Conservation (phyloP, 257 asterid genomes). For the Gentiana dahurica region DNA sequence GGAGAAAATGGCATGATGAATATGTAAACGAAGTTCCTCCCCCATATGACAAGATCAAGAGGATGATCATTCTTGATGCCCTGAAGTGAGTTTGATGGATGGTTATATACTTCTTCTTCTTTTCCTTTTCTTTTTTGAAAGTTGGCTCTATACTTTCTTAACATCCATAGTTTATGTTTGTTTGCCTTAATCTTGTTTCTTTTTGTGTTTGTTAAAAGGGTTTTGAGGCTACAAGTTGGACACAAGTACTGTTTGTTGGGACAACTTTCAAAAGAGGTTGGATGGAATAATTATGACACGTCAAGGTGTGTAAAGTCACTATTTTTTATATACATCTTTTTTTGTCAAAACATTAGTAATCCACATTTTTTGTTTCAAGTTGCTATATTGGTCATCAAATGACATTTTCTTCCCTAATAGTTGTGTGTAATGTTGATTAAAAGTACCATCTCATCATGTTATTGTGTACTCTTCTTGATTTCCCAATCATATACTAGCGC, state of each 20-base stretch:
- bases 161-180: too few relatives aligned
- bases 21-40: conserved; percentile 42
- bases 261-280: conserved; percentile 79
- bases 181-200: not conserved
- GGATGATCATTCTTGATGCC: conserved; percentile 84
- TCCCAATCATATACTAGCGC: too few relatives aligned
- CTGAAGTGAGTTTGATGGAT: conserved; percentile 40
- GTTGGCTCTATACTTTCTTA: not conserved
- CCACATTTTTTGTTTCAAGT: too few relatives aligned
- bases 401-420: too few relatives aligned
- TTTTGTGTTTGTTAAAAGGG: conserved; percentile 27
- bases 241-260: conserved; percentile 80
- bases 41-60: conserved; percentile 72
- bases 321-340: too few relatives aligned
- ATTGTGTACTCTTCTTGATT: too few relatives aligned
- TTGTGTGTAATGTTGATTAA: too few relatives aligned
- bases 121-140: not conserved
- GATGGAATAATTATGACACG: conserved; percentile 91
- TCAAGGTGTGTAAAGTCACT: conserved; percentile 39
- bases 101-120: not conserved
- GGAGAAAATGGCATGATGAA: too few relatives aligned
- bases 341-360: too few relatives aligned
- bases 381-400: too few relatives aligned
- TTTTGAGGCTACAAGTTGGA: conserved; percentile 81
- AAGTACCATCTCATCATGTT: too few relatives aligned